phyloP scores from a whole-genome alignment of 2,329 filamentous ascomycete genomes.

The Dryadomyces quercus-mongolicae region DNA sequence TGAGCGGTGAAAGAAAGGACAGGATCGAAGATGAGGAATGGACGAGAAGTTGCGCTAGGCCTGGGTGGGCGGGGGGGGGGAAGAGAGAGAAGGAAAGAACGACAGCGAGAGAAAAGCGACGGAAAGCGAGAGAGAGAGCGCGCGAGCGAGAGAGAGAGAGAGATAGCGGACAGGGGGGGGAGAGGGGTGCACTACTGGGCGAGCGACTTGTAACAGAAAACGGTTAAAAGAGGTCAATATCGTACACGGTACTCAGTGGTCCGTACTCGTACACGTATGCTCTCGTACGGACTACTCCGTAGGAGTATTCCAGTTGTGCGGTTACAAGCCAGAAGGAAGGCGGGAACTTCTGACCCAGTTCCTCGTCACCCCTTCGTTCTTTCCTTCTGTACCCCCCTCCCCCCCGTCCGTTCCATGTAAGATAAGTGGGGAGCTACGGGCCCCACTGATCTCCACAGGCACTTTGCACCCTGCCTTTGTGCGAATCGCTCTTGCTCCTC shows the following conservation, averaged over 20 bases:
- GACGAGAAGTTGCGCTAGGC: neutral
- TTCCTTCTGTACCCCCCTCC: neutral
- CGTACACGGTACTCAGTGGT: neutral
- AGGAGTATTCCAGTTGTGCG: neutral
- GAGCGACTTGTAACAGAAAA: neutral
- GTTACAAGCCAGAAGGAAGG: neutral
- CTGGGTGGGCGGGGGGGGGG: neutral
- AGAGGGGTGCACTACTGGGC: neutral
- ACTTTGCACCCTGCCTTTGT: neutral
- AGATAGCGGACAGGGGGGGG: neutral
- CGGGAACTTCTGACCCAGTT: neutral
- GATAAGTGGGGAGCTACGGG: neutral
- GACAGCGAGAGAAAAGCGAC: neutral
- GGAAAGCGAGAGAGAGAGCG: too few relatives aligned
- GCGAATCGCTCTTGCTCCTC: neutral
- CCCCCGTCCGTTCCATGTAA: slow-evolving; percentile 1
- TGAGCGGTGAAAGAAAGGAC: neutral
- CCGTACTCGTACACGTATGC: neutral
- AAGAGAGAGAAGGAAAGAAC: too few relatives aligned
- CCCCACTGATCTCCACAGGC: slow-evolving; percentile 4
- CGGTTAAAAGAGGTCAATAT: neutral
- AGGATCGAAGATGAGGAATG: neutral
- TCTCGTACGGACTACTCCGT: neutral
- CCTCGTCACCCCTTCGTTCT: slow-evolving; percentile 3
- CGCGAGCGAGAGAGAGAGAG: neutral